Percentiles rank a stretch among this genome's conserved stretches.
Conservation (phyloP, 2,329 filamentous ascomycete genomes). For the Colletotrichum magnum region DNA sequence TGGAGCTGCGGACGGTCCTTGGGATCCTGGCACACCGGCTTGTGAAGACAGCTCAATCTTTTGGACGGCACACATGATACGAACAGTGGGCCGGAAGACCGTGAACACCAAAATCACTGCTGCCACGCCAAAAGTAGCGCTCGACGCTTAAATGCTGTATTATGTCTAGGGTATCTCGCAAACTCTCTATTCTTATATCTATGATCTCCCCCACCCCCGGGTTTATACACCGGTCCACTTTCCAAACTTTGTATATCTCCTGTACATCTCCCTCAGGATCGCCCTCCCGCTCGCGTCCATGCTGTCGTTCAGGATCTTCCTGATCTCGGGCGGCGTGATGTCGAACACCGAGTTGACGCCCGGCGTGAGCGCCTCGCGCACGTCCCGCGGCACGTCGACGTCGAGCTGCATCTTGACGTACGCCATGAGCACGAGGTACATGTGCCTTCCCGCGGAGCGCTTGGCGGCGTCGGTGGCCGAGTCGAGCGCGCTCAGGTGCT, state of each 20-base stretch:
- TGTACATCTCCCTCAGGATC: constrained; percentile 71
- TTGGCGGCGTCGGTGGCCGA: constrained; percentile 74
- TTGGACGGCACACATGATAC: no score
- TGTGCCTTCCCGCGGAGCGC: constrained; percentile 72
- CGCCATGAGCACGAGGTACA: constrained; percentile 71
- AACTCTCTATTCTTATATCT: not conserved
- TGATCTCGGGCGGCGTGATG: constrained; percentile 68
- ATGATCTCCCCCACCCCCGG: no score
- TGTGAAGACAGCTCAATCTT: no score
- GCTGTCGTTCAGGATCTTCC: constrained; percentile 71
- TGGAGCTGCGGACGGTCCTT: no score
- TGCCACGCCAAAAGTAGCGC: not conserved
- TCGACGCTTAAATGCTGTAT: constrained; percentile 12
- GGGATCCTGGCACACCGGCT: no score
- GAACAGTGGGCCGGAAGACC: no score
- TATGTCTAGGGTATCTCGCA: constrained; percentile 38
- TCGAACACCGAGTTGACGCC: constrained; percentile 72
- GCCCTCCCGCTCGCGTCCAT: constrained; percentile 72
- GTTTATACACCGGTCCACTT: constrained; percentile 73
- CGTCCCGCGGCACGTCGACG: constrained; percentile 61
- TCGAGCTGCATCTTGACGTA: constrained; percentile 75
- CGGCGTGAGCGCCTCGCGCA: constrained; percentile 70
- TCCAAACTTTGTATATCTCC: constrained; percentile 72
- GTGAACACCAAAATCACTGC: not conserved
- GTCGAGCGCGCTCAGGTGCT: constrained; percentile 63